Evolutionary conservation across 176 grass and related monocot genomes (phyloP).

Genomic region (Panicum miliaceum): DNA sequence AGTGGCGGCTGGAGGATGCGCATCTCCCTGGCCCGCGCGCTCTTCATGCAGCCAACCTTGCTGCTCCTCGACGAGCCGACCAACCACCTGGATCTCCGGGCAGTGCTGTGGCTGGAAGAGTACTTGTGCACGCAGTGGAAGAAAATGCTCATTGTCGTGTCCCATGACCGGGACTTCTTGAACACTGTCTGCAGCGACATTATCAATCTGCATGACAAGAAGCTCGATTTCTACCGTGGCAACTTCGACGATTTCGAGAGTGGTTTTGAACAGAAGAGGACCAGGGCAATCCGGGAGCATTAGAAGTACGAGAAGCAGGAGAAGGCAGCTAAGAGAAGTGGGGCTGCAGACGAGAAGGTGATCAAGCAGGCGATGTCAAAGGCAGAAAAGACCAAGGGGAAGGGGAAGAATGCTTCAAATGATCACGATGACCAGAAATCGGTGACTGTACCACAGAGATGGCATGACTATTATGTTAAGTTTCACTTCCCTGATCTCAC

Average conservation of each 20-base stretch:
- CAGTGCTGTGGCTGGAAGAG: constrained; percentile 86
- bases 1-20: constrained; percentile 98
- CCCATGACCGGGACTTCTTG: constrained; percentile 83
- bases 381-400: constrained; percentile 77
- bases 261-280: constrained; percentile 83
- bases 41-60: constrained; percentile 91
- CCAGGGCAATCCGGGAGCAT: constrained; percentile 76
- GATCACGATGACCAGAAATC: constrained; percentile 58
- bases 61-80: constrained; percentile 85
- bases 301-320: constrained; percentile 75
- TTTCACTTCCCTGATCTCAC: constrained; percentile 94
- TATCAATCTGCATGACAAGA: constrained; percentile 76
- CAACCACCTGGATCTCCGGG: constrained; percentile 87
- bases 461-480: constrained; percentile 82
- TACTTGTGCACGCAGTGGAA: constrained; percentile 84
- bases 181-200: constrained; percentile 88
- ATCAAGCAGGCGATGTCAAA: constrained; percentile 71
- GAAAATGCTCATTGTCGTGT: constrained; percentile 83
- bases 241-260: constrained; percentile 90
- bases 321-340: constrained; percentile 72
- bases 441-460: constrained; percentile 65
- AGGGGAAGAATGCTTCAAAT: constrained; percentile 52
- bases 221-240: constrained; percentile 75
- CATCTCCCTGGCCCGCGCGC: constrained; percentile 81
- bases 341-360: constrained; percentile 80